A percentile compares a stretch with the other conserved stretches of the same genome.
phyloP scores from a whole-genome alignment of 768 basidiomycete species.

The Megacollybia marginata region DNA sequence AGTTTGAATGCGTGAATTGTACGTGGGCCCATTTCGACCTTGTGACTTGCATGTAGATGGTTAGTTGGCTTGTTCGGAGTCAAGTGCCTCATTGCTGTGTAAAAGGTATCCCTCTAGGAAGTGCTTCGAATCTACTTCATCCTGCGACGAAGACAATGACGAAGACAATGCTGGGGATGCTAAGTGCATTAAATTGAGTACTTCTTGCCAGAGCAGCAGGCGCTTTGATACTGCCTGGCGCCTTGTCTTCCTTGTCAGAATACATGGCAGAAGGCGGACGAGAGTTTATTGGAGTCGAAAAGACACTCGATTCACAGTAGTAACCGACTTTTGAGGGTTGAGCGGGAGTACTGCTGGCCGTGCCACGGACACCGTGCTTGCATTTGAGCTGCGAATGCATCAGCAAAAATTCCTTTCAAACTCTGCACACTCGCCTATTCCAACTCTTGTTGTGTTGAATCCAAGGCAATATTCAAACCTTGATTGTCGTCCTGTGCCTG shows the following conservation, averaged over 20 bases:
- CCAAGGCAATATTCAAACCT: conserved; percentile 86
- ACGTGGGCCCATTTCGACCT: conserved; percentile 28
- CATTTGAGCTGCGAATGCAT: conserved; percentile 49
- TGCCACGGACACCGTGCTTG: conserved; percentile 46
- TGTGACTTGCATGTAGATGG: too few species aligned
- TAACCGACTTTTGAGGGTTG: conserved; percentile 29
- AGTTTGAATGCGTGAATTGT: conserved; percentile 70
- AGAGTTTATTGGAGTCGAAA: conserved; percentile 42
- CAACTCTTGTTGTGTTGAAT: conserved; percentile 91
- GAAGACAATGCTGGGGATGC: too few species aligned
- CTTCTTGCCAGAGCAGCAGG: conserved; percentile 41
- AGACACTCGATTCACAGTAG: conserved; percentile 48
- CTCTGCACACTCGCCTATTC: conserved; percentile 57
- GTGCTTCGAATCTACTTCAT: too few species aligned
- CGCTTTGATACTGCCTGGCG: conserved; percentile 4
- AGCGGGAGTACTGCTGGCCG: conserved; percentile 50
- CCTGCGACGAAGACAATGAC: too few species aligned
- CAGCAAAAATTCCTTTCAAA: neutral
- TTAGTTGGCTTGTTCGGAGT: too few species aligned
- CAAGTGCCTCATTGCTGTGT: too few species aligned
- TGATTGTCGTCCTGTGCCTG: conserved; percentile 71
- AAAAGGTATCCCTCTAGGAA: too few species aligned
- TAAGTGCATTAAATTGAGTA: conserved; percentile 33
- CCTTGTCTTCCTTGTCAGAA: conserved; percentile 22
- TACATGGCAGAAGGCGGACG: conserved; percentile 54